A percentile compares a stretch with the other conserved stretches of the same genome.
Evolutionary conservation across 495 filamentous ascomycete species (phyloP).

Genomic region (Penicillium arizonense): DNA sequence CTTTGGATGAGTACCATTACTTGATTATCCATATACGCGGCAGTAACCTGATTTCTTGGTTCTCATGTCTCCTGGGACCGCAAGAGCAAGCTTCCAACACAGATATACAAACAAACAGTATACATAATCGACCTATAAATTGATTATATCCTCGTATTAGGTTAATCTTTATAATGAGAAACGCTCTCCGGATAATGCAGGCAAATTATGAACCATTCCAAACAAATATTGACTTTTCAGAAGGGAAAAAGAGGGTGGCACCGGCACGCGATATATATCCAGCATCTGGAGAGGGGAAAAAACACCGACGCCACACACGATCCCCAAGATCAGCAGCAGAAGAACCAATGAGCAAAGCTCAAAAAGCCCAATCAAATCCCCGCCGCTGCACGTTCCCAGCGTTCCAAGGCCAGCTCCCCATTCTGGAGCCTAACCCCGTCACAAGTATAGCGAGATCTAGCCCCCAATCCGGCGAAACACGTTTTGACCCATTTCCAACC

Average conservation of each 20-base stretch:
- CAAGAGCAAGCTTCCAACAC: too few species aligned
- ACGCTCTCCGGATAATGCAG: too few species aligned
- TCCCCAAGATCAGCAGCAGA: not conserved
- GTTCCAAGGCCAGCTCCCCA: not conserved
- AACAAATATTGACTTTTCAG: not conserved
- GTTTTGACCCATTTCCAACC: not conserved
- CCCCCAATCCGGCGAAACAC: not conserved
- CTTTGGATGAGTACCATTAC: too few species aligned
- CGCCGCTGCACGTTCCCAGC: not conserved
- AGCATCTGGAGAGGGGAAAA: conserved; percentile 6
- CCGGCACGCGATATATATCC: not conserved
- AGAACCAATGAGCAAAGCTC: conserved; percentile 2
- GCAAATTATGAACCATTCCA: not conserved
- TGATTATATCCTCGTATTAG: too few species aligned
- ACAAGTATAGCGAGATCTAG: not conserved
- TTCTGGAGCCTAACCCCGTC: not conserved
- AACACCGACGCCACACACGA: conserved; percentile 1
- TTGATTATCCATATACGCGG: too few species aligned
- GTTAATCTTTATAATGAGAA: too few species aligned
- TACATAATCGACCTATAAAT: not conserved
- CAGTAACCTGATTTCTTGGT: too few species aligned
- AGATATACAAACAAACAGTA: not conserved
- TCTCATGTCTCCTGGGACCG: too few species aligned
- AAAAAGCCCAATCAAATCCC: not conserved
- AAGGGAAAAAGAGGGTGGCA: too few species aligned